Conservation (phyloP, 176 grass and related monocot genomes). For the Tillandsia leiboldiana region DNA sequence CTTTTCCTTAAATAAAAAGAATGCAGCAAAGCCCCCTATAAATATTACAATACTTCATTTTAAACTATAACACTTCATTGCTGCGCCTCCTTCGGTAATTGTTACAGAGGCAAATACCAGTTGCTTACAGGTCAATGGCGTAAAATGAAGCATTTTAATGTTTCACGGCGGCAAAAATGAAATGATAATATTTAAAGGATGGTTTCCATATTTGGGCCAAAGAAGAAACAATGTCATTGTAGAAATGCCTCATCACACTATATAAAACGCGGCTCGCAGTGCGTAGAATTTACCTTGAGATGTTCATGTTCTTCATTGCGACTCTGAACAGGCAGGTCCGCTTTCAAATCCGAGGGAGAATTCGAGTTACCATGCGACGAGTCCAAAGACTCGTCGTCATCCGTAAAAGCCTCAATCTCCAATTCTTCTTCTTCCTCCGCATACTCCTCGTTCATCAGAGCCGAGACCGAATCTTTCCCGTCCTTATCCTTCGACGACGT, state of each 20-base stretch:
- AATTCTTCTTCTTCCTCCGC: neutral
- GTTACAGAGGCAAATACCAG: no score
- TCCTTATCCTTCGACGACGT: neutral
- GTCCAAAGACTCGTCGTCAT: neutral
- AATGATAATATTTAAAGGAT: no score
- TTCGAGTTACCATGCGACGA: neutral
- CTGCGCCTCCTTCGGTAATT: no score
- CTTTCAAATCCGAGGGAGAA: neutral
- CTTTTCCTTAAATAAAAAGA: neutral
- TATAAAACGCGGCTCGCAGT: neutral
- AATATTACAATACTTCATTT: no score
- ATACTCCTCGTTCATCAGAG: constrained; percentile 7
- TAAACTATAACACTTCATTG: no score
- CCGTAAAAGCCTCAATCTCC: neutral
- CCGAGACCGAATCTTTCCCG: neutral
- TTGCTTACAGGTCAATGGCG: no score
- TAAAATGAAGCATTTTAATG: no score
- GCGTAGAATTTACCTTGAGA: neutral
- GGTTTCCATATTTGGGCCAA: neutral
- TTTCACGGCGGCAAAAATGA: no score
- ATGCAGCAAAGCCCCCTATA: no score
- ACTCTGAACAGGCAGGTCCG: neutral
- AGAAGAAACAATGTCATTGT: no score
- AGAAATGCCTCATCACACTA: neutral
- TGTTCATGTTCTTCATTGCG: neutral